Conservation (phyloP, 805 yeast genomes). For the Kuraishia borneana region DNA sequence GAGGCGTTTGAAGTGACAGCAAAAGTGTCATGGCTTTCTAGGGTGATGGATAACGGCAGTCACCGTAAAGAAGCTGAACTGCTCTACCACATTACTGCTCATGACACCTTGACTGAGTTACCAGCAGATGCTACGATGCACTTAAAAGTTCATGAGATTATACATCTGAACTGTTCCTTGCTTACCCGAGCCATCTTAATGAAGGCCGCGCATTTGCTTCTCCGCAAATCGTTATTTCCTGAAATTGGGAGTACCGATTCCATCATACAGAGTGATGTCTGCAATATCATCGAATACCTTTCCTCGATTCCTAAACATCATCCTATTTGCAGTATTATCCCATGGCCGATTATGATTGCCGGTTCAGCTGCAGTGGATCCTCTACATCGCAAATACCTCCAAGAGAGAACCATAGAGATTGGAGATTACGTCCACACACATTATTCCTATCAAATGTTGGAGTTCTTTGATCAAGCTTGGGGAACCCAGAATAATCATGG, state of each 20-base stretch:
- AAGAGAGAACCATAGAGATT: neutral
- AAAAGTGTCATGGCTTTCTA: conserved; percentile 22
- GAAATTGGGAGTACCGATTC: neutral
- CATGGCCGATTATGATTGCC: conserved; percentile 3
- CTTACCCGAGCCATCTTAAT: neutral
- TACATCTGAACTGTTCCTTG: conserved; percentile 1
- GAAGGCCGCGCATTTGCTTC: conserved; percentile 3
- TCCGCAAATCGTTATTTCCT: conserved; percentile 1
- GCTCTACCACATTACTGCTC: conserved; percentile 1
- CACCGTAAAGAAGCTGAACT: neutral
- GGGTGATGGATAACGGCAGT: conserved; percentile 6
- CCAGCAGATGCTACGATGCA: neutral
- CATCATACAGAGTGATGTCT: conserved; percentile 1
- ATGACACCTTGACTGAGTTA: neutral
- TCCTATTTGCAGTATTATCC: conserved; percentile 1
- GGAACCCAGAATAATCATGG: neutral
- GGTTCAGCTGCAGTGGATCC: conserved; percentile 1
- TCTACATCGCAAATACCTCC: neutral
- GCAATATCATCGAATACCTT: neutral
- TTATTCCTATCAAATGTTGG: conserved; percentile 2
- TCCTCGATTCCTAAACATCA: conserved; percentile 1
- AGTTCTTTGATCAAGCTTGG: conserved; percentile 3
- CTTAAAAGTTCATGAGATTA: neutral
- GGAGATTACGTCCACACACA: conserved; percentile 2
- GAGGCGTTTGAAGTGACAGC: conserved; percentile 25